phyloP scores from a whole-genome alignment of 352 stramenopile genomes.

The Peronosclerospora sorghi region DNA sequence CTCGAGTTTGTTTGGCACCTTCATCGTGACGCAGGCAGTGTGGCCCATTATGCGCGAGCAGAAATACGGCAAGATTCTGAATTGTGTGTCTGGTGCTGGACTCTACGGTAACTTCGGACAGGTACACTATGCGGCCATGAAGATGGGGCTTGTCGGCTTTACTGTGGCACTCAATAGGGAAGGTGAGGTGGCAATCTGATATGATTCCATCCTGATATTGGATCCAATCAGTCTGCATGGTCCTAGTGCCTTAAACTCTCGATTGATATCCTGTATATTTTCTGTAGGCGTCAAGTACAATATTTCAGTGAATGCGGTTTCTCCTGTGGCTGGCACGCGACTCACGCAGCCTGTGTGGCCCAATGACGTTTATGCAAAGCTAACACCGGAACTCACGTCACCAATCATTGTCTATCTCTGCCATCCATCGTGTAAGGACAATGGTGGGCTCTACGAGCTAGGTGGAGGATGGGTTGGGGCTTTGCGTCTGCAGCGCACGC shows the following conservation, averaged over 20 bases:
- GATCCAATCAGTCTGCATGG: not conserved
- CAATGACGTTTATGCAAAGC: slow-evolving; percentile 37
- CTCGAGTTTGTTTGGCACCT: slow-evolving; percentile 46
- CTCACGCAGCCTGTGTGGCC: slow-evolving; percentile 60
- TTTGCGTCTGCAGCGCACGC: slow-evolving; percentile 51
- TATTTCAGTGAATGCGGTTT: slow-evolving; percentile 61
- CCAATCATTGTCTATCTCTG: slow-evolving; percentile 58
- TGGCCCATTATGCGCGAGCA: slow-evolving; percentile 63
- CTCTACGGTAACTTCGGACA: slow-evolving; percentile 76
- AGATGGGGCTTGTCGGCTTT: slow-evolving; percentile 63
- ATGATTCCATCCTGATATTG: not conserved
- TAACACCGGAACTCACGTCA: slow-evolving; percentile 53
- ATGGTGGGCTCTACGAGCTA: slow-evolving; percentile 46
- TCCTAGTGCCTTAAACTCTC: slow-evolving; percentile 4
- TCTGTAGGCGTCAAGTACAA: slow-evolving; percentile 61
- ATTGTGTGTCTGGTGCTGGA: slow-evolving; percentile 50
- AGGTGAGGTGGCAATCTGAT: slow-evolving; percentile 13
- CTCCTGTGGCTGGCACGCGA: slow-evolving; percentile 47
- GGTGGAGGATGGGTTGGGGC: slow-evolving; percentile 59
- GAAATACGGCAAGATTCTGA: slow-evolving; percentile 63
- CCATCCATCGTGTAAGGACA: slow-evolving; percentile 41
- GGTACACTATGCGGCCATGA: slow-evolving; percentile 70
- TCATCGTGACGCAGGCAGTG: slow-evolving; percentile 48
- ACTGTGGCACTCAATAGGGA: slow-evolving; percentile 57
- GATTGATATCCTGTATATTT: not conserved